Conservation (phyloP, 306 rosid species). For the Leucaena leucocephala region DNA sequence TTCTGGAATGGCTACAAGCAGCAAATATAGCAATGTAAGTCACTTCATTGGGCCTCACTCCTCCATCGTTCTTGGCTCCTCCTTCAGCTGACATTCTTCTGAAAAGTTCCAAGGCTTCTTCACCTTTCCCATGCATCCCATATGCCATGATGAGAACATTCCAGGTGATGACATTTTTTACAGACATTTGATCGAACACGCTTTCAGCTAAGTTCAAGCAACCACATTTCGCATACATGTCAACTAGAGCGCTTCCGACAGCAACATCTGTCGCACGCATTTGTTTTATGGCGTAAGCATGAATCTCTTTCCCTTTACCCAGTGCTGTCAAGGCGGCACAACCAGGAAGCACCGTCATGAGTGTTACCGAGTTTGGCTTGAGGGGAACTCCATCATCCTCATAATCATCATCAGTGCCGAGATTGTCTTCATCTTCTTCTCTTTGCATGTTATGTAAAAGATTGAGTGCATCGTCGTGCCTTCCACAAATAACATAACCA, state of each 20-base stretch:
- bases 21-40: constrained; percentile 70
- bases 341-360: constrained; percentile 83
- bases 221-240: constrained; percentile 94
- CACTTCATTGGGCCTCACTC: constrained; percentile 59
- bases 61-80: constrained; percentile 39
- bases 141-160: constrained; percentile 84
- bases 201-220: constrained; percentile 61
- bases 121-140: constrained; percentile 88
- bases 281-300: constrained; percentile 72
- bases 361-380: constrained; percentile 79
- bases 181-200: constrained; percentile 69
- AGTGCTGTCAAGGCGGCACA: constrained; percentile 74
- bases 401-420: constrained; percentile 20
- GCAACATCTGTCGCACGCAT: constrained; percentile 67
- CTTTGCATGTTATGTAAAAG: constrained; percentile 64
- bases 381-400: constrained; percentile 45
- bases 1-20: constrained; percentile 73
- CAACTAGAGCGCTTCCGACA: constrained; percentile 80
- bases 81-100: constrained; percentile 59
- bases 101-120: constrained; percentile 66
- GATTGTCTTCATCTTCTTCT: constrained; percentile 37
- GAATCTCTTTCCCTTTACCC: constrained; percentile 80
- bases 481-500: constrained; percentile 66
- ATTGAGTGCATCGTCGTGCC: constrained; percentile 63
- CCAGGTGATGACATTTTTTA: constrained; percentile 79